Evolutionary conservation across 2,329 filamentous ascomycete species (phyloP).

Genomic region (Colletotrichum tropicale): DNA sequence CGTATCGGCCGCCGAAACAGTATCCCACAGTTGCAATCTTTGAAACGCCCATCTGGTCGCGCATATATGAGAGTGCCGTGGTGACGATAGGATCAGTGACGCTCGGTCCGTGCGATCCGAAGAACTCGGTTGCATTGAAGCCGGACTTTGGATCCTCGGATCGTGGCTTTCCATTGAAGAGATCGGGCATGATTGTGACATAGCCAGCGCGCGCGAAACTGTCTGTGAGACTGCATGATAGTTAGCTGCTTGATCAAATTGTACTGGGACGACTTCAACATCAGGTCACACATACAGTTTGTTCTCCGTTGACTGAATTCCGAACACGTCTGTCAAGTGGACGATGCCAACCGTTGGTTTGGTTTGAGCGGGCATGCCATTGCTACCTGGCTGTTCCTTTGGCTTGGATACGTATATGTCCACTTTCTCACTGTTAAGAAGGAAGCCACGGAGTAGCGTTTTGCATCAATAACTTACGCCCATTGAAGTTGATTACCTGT

Average conservation of each 20-base stretch:
- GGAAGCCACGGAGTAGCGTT: rapidly evolving
- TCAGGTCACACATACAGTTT: constrained; percentile 1
- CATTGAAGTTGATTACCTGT: neutral
- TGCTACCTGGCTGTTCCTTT: neutral
- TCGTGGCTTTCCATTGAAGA: constrained; percentile 65
- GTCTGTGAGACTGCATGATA: constrained; percentile 55
- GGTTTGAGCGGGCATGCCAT: neutral
- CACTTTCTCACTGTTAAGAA: neutral
- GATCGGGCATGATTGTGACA: constrained; percentile 67
- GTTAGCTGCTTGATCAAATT: neutral
- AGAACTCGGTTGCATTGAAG: constrained; percentile 46
- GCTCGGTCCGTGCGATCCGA: constrained; percentile 39
- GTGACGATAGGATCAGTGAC: constrained; percentile 51
- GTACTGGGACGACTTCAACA: rapidly evolving
- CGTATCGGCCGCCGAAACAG: constrained; percentile 68
- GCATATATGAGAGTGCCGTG: constrained; percentile 47
- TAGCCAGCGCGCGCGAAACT: constrained; percentile 71
- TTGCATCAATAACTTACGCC: neutral
- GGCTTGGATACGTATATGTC: constrained; percentile 4
- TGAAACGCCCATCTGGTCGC: constrained; percentile 48
- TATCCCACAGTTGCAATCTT: constrained; percentile 64
- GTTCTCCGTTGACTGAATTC: constrained; percentile 32
- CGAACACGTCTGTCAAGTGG: constrained; percentile 37
- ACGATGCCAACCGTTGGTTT: neutral
- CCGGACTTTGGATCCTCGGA: constrained; percentile 31